phyloP scores from a whole-genome alignment of 257 asterid genomes.

The Nicotiana sylvestris region DNA sequence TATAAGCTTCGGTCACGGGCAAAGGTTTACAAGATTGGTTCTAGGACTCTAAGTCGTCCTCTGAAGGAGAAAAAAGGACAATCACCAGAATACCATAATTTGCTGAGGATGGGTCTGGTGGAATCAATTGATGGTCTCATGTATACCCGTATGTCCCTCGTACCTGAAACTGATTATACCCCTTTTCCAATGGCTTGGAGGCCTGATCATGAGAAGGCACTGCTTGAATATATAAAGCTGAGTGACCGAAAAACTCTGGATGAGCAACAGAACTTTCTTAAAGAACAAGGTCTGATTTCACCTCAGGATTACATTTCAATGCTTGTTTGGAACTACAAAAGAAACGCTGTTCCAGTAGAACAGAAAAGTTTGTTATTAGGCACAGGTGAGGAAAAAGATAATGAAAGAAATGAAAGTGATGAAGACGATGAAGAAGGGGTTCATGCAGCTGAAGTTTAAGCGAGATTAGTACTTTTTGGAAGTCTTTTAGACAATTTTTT shows the following conservation, averaged over 20 bases:
- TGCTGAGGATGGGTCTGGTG: conserved; percentile 86
- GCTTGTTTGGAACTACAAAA: conserved; percentile 96
- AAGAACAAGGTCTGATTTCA: conserved; percentile 82
- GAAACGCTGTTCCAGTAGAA: conserved; percentile 54
- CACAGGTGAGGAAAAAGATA: conserved; percentile 34
- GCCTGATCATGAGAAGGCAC: conserved; percentile 89
- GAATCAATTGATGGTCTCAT: conserved; percentile 95
- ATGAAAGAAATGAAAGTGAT: conserved; percentile 22
- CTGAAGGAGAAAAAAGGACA: conserved; percentile 90
- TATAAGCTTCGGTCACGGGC: conserved; percentile 95
- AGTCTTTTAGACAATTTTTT: neutral
- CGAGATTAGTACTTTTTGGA: conserved; percentile 2
- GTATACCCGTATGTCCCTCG: conserved; percentile 91
- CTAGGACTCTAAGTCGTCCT: conserved; percentile 83
- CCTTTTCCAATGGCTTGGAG: conserved; percentile 86
- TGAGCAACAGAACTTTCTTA: conserved; percentile 60
- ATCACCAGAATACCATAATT: conserved; percentile 88
- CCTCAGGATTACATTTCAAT: conserved; percentile 93
- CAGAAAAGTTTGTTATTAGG: conserved; percentile 38
- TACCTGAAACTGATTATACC: conserved; percentile 90
- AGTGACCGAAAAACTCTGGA: conserved; percentile 63
- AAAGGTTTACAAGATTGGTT: conserved; percentile 84
- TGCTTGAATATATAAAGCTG: conserved; percentile 75
- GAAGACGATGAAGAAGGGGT: conserved; percentile 48
- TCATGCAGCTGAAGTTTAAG: conserved; percentile 46